Conservation (phyloP, 352 stramenopile species). For the Pythium diclinum region DNA sequence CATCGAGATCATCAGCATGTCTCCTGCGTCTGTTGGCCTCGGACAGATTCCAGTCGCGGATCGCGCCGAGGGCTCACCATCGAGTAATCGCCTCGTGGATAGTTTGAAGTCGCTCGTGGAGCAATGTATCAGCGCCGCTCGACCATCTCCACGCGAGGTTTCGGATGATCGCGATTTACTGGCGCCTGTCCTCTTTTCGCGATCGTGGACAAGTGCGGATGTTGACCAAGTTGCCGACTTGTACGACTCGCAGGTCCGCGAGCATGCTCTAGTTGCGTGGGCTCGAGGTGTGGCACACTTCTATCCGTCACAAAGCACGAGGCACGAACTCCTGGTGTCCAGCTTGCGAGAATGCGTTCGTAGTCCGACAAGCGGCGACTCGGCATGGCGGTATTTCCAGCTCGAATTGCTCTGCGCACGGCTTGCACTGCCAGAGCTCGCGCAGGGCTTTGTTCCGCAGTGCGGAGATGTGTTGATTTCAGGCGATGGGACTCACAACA, state of each 20-base stretch:
- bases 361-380: conserved; percentile 27
- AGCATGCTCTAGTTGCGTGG: conserved; percentile 73
- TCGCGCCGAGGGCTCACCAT: conserved; percentile 22
- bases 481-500: neutral
- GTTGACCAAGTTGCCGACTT: conserved; percentile 42
- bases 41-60: conserved; percentile 51
- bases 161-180: conserved; percentile 35
- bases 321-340: conserved; percentile 49
- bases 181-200: conserved; percentile 42
- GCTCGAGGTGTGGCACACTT: conserved; percentile 72
- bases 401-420: conserved; percentile 80
- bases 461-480: conserved; percentile 60
- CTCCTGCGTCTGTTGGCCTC: conserved; percentile 78
- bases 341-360: conserved; percentile 60
- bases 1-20: conserved; percentile 71
- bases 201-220: conserved; percentile 34
- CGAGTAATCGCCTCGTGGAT: conserved; percentile 57
- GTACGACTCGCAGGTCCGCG: conserved; percentile 53
- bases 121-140: conserved; percentile 39
- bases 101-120: conserved; percentile 69
- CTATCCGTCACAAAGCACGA: conserved; percentile 58
- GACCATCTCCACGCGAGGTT: conserved; percentile 13
- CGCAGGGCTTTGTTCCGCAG: conserved; percentile 69
- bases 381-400: conserved; percentile 61
- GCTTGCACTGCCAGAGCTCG: conserved; percentile 69